Percentiles rank a stretch among this genome's conserved stretches.
These are phyloP conservation scores for Auriscalpium orientale DNA, from an alignment of 768 basidiomycete genomes.

Conservation along the genomic window DNA sequence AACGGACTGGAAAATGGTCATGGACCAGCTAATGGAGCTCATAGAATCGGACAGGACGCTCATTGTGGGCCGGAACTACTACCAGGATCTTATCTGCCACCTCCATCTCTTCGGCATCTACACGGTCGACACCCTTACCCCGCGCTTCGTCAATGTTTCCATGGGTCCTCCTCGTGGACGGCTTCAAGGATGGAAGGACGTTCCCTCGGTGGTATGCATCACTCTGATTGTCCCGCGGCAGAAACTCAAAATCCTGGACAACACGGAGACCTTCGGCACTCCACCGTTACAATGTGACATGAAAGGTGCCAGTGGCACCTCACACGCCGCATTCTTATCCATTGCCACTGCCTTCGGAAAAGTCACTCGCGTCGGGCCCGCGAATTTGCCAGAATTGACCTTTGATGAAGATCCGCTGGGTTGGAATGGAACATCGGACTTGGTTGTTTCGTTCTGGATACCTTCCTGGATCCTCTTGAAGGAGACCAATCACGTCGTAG, in stretches of 20 bases:
- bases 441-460: slow-evolving; percentile 20
- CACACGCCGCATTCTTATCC: slow-evolving; percentile 23
- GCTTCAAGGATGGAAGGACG: slow-evolving; percentile 17
- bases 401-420: not conserved
- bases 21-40: slow-evolving; percentile 27
- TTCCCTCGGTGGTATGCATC: slow-evolving; percentile 32
- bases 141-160: not conserved
- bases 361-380: not conserved
- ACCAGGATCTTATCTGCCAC: not conserved
- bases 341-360: slow-evolving; percentile 17
- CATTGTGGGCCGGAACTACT: slow-evolving; percentile 20
- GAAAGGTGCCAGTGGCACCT: slow-evolving; percentile 29
- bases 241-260: slow-evolving; percentile 10
- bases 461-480: slow-evolving; percentile 21
- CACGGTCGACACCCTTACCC: slow-evolving; percentile 8
- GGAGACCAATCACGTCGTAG: no score
- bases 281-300: not conserved
- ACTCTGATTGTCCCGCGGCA: slow-evolving; percentile 30
- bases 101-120: not conserved
- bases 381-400: not conserved
- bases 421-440: slow-evolving; percentile 7
- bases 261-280: not conserved
- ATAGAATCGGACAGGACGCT: not conserved
- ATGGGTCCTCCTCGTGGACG: slow-evolving; percentile 25
- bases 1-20: slow-evolving; percentile 32